Conservation (phyloP, 1,284 basidiomycete species). For the Irpex sp. region DNA sequence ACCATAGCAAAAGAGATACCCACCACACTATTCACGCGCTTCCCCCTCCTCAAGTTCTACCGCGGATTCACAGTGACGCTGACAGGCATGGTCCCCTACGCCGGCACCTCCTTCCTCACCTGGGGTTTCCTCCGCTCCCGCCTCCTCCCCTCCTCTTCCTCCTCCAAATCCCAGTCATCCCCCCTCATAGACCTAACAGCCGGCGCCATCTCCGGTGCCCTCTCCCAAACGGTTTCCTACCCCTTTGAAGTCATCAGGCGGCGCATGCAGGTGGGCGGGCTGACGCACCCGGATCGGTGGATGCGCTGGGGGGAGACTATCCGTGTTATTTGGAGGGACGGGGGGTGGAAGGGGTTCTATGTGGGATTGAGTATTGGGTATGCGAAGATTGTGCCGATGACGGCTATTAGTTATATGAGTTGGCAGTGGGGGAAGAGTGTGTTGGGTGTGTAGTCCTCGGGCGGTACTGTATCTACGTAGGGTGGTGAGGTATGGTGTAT, state of each 20-base stretch:
- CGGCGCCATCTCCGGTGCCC: slow-evolving; percentile 87
- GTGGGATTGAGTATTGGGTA: slow-evolving; percentile 93
- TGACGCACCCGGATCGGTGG: slow-evolving; percentile 73
- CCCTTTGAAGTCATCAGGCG: slow-evolving; percentile 94
- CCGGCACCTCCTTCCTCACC: slow-evolving; percentile 91
- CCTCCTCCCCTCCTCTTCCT: slow-evolving; percentile 39
- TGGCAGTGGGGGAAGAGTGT: slow-evolving; percentile 71
- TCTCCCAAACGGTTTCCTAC: slow-evolving; percentile 90
- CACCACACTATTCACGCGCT: background rate
- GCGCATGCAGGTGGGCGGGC: slow-evolving; percentile 94
- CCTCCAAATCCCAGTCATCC: slow-evolving; percentile 32
- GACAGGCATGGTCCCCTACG: slow-evolving; percentile 92
- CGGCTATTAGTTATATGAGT: slow-evolving; percentile 72
- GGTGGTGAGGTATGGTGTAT: too few relatives aligned
- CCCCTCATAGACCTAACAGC: slow-evolving; percentile 63
- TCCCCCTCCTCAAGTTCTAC: slow-evolving; percentile 78
- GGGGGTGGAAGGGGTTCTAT: slow-evolving; percentile 88
- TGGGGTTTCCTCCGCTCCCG: slow-evolving; percentile 79
- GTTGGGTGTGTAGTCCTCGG: too few relatives aligned
- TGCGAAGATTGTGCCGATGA: slow-evolving; percentile 97
- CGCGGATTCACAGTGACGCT: slow-evolving; percentile 93
- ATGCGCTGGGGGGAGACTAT: slow-evolving; percentile 78
- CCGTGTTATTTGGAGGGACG: slow-evolving; percentile 56
- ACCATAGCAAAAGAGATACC: background rate
- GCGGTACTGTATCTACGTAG: too few relatives aligned